A percentile compares a stretch with the other conserved stretches of the same genome.
Evolutionary conservation across 306 rosid genomes (phyloP).

Genomic region (Calophaca sinica): DNA sequence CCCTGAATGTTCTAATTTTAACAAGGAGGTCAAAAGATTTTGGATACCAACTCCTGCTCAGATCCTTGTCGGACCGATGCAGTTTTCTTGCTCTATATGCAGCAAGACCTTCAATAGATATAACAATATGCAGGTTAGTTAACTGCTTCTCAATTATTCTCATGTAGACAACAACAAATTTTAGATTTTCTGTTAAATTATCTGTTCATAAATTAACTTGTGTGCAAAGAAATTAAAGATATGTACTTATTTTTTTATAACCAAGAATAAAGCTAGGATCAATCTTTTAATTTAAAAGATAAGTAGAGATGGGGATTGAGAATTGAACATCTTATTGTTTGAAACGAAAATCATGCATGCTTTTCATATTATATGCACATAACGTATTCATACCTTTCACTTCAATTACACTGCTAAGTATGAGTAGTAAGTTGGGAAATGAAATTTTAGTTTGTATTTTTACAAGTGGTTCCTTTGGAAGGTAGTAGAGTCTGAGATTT

Average conservation of each 20-base stretch:
- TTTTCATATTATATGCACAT: too few species aligned
- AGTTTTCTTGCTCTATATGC: conserved; percentile 93
- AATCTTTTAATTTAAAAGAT: not conserved
- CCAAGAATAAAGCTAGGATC: not conserved
- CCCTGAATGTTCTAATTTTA: conserved; percentile 51
- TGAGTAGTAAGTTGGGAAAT: too few species aligned
- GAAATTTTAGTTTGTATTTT: not conserved
- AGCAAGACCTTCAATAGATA: conserved; percentile 91
- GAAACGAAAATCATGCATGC: too few species aligned
- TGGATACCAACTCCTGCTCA: conserved; percentile 97
- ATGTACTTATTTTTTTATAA: not conserved
- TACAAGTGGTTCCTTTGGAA: conserved; percentile 1
- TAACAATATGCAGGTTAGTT: conserved; percentile 97
- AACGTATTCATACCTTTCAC: not conserved
- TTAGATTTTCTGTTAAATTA: conserved; percentile 16
- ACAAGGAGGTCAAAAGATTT: conserved; percentile 66
- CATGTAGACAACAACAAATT: not conserved
- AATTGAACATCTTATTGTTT: not conserved
- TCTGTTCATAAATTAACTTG: conserved; percentile 16
- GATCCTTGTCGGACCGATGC: conserved; percentile 97
- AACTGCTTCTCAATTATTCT: conserved; percentile 19
- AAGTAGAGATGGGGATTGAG: not conserved
- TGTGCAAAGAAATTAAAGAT: not conserved
- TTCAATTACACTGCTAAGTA: not conserved
- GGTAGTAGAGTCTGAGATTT: not conserved